Conservation (phyloP, 345 rosid species). For the Moricandia moricandioides region DNA sequence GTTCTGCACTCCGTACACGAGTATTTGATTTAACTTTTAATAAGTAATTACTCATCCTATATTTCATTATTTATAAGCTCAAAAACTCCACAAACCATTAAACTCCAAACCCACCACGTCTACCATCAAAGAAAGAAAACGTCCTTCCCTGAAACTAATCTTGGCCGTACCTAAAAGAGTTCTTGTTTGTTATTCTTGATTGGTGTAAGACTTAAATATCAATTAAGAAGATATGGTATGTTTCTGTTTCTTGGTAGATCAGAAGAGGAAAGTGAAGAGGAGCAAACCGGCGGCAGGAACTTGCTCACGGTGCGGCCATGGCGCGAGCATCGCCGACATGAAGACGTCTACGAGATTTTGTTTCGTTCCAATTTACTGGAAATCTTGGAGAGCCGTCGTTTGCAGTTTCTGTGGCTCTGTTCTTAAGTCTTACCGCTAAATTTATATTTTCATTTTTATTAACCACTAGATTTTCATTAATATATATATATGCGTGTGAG, state of each 20-base stretch:
- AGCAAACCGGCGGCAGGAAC: conserved; percentile 72
- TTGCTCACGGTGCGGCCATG: conserved; percentile 57
- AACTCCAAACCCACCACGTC: conserved; percentile 11
- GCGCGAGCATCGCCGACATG: conserved; percentile 73
- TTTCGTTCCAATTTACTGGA: conserved; percentile 58
- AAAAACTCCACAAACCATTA: background rate
- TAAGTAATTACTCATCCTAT: background rate
- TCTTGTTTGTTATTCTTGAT: background rate
- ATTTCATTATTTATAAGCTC: conserved; percentile 10
- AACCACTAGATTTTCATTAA: background rate
- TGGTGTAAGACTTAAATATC: background rate
- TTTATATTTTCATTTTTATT: background rate
- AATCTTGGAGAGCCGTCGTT: conserved; percentile 64
- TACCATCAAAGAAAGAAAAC: background rate
- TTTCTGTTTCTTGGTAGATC: conserved; percentile 77
- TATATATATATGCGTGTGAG: background rate
- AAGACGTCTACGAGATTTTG: conserved; percentile 66
- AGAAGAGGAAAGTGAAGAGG: conserved; percentile 46
- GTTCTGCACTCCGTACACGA: conserved; percentile 24
- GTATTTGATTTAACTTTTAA: background rate
- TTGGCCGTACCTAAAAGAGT: background rate
- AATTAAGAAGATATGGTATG: conserved; percentile 49
- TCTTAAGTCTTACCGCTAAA: conserved; percentile 61
- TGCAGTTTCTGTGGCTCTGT: conserved; percentile 72
- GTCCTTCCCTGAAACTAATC: conserved; percentile 19